Conservation (phyloP, 768 basidiomycete species). For the Suillus sp. region DNA sequence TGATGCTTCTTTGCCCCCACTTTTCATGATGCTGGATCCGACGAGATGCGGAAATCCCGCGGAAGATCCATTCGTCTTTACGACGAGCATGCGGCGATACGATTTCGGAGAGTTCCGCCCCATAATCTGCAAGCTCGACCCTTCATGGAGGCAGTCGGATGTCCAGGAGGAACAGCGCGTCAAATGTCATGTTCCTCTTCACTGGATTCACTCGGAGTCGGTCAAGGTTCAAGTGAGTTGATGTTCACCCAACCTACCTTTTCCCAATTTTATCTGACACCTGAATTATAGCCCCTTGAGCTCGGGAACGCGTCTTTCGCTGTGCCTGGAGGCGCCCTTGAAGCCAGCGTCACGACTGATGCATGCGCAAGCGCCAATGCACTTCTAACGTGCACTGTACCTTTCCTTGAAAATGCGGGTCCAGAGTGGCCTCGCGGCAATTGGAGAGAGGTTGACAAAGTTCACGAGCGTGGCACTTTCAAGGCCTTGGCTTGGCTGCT, state of each 20-base stretch:
- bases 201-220: constrained; percentile 57
- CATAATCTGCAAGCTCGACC: constrained; percentile 69
- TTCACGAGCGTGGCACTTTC: constrained; percentile 84
- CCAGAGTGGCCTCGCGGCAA: constrained; percentile 73
- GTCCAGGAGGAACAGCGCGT: constrained; percentile 51
- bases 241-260: not conserved
- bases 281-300: constrained; percentile 48
- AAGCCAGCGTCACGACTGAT: constrained; percentile 53
- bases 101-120: constrained; percentile 84
- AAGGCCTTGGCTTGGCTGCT: constrained; percentile 83
- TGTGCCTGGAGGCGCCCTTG: constrained; percentile 56
- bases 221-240: constrained; percentile 57
- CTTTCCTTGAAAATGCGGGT: constrained; percentile 69
- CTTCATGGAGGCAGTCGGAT: constrained; percentile 77
- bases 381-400: constrained; percentile 74
- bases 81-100: constrained; percentile 72
- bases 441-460: constrained; percentile 84
- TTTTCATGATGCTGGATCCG: constrained; percentile 85
- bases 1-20: constrained; percentile 55
- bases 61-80: constrained; percentile 85
- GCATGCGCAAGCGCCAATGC: constrained; percentile 78
- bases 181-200: constrained; percentile 57
- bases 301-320: constrained; percentile 63
- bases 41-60: constrained; percentile 72
- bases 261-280: constrained; percentile 11